Evolutionary conservation across 768 basidiomycete genomes (phyloP).

Genomic region (Trametes punicea): DNA sequence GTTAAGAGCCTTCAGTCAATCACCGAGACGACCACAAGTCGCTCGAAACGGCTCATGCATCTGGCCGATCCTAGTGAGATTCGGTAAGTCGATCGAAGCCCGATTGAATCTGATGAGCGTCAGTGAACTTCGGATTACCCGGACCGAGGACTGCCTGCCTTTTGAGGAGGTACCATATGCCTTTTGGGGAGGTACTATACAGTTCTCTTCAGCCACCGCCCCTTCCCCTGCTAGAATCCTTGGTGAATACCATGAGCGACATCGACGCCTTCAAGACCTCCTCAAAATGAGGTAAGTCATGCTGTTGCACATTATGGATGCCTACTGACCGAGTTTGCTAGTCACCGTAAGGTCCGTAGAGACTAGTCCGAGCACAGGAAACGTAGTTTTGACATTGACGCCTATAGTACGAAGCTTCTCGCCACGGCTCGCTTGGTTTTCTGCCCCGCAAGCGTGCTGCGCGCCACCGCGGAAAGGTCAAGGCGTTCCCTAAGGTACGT

Average conservation of each 20-base stretch:
- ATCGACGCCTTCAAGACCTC: constrained; percentile 28
- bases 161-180: too few species aligned
- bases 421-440: constrained; percentile 97
- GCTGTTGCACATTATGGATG: background rate
- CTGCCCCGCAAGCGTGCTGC: constrained; percentile 95
- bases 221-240: constrained; percentile 4
- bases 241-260: constrained; percentile 18
- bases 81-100: background rate
- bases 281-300: constrained; percentile 39
- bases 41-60: background rate
- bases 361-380: background rate
- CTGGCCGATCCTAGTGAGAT: constrained; percentile 3
- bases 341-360: constrained; percentile 80
- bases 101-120: background rate
- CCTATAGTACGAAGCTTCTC: constrained; percentile 91
- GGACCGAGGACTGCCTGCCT: background rate
- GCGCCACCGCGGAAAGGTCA: constrained; percentile 98
- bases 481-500: constrained; percentile 96
- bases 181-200: constrained; percentile 26
- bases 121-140: background rate
- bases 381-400: constrained; percentile 21
- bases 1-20: too few species aligned
- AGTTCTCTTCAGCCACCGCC: constrained; percentile 31
- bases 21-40: too few species aligned
- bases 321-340: constrained; percentile 32